Conservation (phyloP, 1,284 basidiomycete genomes). For the Golubevia sp. region DNA sequence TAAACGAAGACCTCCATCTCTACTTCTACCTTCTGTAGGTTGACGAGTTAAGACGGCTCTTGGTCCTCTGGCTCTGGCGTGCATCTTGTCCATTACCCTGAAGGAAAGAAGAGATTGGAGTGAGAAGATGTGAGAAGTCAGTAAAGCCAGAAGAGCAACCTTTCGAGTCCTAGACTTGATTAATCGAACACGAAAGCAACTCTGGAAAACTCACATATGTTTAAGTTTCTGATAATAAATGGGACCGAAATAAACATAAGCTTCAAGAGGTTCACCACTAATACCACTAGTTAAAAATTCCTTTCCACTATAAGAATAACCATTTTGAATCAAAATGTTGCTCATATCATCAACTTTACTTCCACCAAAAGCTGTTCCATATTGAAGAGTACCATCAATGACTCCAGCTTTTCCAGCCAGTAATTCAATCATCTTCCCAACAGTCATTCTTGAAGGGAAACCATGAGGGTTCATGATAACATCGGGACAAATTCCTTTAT, state of each 20-base stretch:
- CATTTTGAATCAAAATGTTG: constrained; percentile 47
- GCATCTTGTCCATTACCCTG: constrained; percentile 59
- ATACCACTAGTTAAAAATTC: constrained; percentile 56
- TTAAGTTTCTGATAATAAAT: constrained; percentile 62
- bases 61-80: constrained; percentile 55
- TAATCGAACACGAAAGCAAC: no score
- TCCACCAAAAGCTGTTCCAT: constrained; percentile 59
- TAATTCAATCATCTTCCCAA: constrained; percentile 61
- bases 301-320: constrained; percentile 57
- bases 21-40: constrained; percentile 54
- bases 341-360: constrained; percentile 57
- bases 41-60: constrained; percentile 57
- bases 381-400: constrained; percentile 47
- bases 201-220: constrained; percentile 50
- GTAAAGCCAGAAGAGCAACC: not conserved
- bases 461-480: constrained; percentile 61
- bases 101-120: constrained; percentile 54
- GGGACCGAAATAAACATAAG: constrained; percentile 61
- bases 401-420: constrained; percentile 58
- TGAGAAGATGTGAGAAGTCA: not conserved
- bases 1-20: constrained; percentile 54
- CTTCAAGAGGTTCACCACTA: constrained; percentile 54
- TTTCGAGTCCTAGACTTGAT: not conserved
- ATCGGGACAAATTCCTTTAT: constrained; percentile 56
- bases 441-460: constrained; percentile 61